Base-by-base conservation (phyloP, 441 rosid genomes). In the Capsella rubella region DNA sequence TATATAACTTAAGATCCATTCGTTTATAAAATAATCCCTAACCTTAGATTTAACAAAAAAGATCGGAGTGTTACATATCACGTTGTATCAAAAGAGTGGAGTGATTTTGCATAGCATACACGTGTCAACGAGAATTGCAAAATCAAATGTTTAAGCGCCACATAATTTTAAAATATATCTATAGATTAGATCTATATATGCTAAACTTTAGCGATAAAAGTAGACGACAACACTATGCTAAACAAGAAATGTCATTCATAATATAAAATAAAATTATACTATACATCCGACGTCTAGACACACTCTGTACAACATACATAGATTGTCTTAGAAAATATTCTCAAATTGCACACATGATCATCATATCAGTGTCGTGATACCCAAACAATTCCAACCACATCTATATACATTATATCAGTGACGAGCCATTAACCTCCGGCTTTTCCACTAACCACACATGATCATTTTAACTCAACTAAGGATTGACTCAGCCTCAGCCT, bases 191-290 rank as follows among this genome's bases (percentile, higher is more conserved):
- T 54, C 32, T 15, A 39, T 28, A 39, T 28, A 42, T 11, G n/a
- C 25, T 21, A 21, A 21, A 21, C 25, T 52, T 66, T 37, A 51
- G 9, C 15, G 28, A 14, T 66, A 66, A 14, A 32, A 27, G 15
- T 12, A 28, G 31, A 67, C 62, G 45, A 57, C 29, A 53, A 10
- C 3, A 40, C 40, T 27, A 18, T 9, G 34, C 43, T 8, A 43
- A 28, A 12, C 72, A 52, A 67, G 29, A 67, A n/a, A 40, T 40
- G 40, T 11, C 29, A 40, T 67, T 67, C 72, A 4, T 2, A 51
- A 3, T 37, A 28, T 21, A 1, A 21, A 1, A 21, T 21, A 21
- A 21, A 1, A 42, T 21, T 39, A 39, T 65, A 50, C 18, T 32
- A 51, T 66, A 37, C n/a, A 25, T 14, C 25, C 25, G 25, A 0